Conservation (phyloP, 1,139 yeast genomes). For the Nakaseomyces delphensis region DNA sequence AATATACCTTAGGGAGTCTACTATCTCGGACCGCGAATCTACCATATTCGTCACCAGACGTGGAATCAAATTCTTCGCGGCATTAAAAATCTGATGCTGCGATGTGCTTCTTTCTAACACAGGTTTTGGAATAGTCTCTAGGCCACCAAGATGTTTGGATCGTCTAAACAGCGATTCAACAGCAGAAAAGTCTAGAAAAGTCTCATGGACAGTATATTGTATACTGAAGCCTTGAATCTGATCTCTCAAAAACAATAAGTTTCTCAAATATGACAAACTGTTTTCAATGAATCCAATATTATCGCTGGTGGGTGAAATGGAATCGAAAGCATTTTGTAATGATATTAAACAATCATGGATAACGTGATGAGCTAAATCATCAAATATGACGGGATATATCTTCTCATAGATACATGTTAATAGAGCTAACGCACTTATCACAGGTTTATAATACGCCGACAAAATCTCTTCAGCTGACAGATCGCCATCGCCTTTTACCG, state of each 20-base stretch:
- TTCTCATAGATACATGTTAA: conserved; percentile 74
- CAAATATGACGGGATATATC: conserved; percentile 68
- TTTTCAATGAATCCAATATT: conserved; percentile 41
- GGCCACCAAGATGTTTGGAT: conserved; percentile 25
- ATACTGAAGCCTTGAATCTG: conserved; percentile 76
- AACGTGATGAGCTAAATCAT: conserved; percentile 80
- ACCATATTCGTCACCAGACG: conserved; percentile 76
- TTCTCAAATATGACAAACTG: conserved; percentile 60
- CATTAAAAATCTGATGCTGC: conserved; percentile 37
- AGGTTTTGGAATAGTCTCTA: conserved; percentile 25
- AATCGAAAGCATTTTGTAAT: conserved; percentile 43
- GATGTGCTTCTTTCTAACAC: conserved; percentile 11
- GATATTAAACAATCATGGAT: conserved; percentile 69
- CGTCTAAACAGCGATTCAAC: conserved; percentile 45
- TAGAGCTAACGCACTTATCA: conserved; percentile 60
- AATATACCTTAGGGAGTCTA: conserved; percentile 59
- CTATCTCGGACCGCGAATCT: conserved; percentile 75
- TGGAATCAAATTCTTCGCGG: conserved; percentile 68
- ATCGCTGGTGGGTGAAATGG: conserved; percentile 26
- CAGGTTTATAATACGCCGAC: conserved; percentile 57
- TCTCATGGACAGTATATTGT: conserved; percentile 63
- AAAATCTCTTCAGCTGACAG: background rate
- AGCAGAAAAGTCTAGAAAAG: conserved; percentile 74
- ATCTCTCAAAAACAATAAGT: conserved; percentile 58
- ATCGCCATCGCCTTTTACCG: conserved; percentile 6